These are phyloP conservation scores for Musa itinerans DNA, from an alignment of 176 grass and related monocot genomes.

Conservation along the genomic window DNA sequence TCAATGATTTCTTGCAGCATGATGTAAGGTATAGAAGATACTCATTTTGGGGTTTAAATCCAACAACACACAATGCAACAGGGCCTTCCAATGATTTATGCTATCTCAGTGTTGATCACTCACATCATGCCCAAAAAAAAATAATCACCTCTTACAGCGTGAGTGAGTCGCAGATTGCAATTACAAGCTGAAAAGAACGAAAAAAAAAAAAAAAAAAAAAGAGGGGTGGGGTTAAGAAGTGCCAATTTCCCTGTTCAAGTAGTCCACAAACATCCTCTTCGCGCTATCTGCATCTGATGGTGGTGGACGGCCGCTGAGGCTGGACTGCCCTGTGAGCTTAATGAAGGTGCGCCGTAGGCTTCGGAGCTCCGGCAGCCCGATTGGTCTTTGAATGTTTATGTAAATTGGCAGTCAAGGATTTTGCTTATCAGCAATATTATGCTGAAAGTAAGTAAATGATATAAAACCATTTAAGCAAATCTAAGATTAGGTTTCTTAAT, in stretches of 20 bases:
- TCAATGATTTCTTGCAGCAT: too few relatives aligned
- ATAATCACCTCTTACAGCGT: not conserved
- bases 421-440: not conserved
- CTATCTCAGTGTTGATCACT: not conserved
- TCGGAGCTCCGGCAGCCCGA: slow-evolving; percentile 77
- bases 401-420: slow-evolving; percentile 48
- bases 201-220: too few relatives aligned
- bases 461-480: not conserved
- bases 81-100: not conserved
- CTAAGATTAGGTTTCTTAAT: not conserved
- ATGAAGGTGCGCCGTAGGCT: slow-evolving; percentile 81
- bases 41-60: not conserved
- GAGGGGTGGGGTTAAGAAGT: slow-evolving; percentile 8
- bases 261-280: slow-evolving; percentile 90
- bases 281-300: slow-evolving; percentile 69
- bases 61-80: too few relatives aligned
- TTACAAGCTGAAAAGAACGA: too few relatives aligned
- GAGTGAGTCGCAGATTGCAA: too few relatives aligned
- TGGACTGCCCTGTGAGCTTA: slow-evolving; percentile 71
- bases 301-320: slow-evolving; percentile 70
- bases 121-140: not conserved
- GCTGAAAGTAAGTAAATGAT: not conserved
- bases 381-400: slow-evolving; percentile 63
- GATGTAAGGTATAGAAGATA: too few relatives aligned
- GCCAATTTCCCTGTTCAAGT: slow-evolving; percentile 75